These are phyloP conservation scores for Naganishia sp. DNA, from an alignment of 1,284 basidiomycete species.

Conservation along the genomic window DNA sequence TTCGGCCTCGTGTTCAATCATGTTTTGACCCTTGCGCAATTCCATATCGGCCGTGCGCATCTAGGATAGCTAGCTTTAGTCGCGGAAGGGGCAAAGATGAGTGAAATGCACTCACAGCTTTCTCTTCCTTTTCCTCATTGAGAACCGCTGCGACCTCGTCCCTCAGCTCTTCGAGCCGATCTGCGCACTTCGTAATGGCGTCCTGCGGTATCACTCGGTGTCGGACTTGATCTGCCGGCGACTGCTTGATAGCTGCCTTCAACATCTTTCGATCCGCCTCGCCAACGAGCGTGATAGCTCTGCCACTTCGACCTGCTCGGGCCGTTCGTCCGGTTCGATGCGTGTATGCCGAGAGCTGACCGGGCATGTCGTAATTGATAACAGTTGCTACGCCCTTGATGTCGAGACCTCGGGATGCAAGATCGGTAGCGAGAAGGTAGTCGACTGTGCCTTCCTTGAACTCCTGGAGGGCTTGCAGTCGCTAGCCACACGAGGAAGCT, in stretches of 20 bases:
- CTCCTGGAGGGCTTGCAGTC: constrained; percentile 76
- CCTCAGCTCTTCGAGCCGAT: constrained; percentile 72
- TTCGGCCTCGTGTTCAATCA: constrained; percentile 92
- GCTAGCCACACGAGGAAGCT: constrained; percentile 56
- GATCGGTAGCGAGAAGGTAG: constrained; percentile 91
- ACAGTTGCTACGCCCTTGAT: constrained; percentile 98
- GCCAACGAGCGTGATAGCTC: constrained; percentile 92
- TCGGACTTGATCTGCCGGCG: constrained; percentile 77
- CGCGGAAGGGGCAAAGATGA: constrained; percentile 4
- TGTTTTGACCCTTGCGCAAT: constrained; percentile 89
- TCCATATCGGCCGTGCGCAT: constrained; percentile 93
- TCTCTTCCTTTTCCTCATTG: constrained; percentile 94
- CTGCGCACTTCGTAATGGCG: constrained; percentile 68
- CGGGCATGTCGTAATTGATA: constrained; percentile 98
- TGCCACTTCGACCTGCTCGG: constrained; percentile 86
- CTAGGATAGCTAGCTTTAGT: constrained; percentile 51
- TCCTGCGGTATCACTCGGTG: constrained; percentile 88
- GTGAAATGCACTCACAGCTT: constrained; percentile 62
- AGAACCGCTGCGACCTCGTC: constrained; percentile 79
- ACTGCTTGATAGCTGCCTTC: constrained; percentile 91
- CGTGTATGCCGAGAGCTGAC: constrained; percentile 87
- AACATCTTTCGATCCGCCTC: constrained; percentile 95
- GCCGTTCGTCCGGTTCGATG: constrained; percentile 97
- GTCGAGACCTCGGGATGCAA: constrained; percentile 92
- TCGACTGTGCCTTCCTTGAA: constrained; percentile 85